Evolutionary conservation across 2,329 filamentous ascomycete species (phyloP).

Genomic region (Ambrosiella xylebori): DNA sequence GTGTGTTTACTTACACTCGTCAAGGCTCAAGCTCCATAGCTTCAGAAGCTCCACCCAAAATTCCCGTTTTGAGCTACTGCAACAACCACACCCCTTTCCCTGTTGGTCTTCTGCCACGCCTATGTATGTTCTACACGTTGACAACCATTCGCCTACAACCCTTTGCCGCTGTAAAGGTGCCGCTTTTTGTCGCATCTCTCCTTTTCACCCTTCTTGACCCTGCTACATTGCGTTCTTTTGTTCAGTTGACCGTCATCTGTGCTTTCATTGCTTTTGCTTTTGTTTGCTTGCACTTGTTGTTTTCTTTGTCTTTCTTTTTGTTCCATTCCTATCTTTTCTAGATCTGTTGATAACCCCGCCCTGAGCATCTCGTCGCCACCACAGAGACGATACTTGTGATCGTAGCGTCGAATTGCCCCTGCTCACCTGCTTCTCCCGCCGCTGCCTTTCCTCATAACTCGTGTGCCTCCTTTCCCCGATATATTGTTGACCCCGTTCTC

Average conservation of each 20-base stretch:
- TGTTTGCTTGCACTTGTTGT: slow-evolving; percentile 14
- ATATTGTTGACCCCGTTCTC: no score
- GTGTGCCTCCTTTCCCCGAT: not conserved
- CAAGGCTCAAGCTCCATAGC: not conserved
- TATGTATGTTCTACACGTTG: slow-evolving; percentile 2
- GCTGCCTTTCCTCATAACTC: not conserved
- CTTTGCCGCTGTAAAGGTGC: not conserved
- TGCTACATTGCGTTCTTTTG: not conserved
- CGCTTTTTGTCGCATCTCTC: slow-evolving; percentile 4
- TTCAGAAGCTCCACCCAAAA: slow-evolving; percentile 1
- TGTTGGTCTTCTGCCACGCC: not conserved
- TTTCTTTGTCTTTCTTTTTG: slow-evolving; percentile 9
- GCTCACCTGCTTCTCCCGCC: not conserved
- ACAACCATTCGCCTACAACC: not conserved
- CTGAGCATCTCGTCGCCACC: not conserved
- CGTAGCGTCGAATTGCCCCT: not conserved
- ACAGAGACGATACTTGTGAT: slow-evolving; percentile 1
- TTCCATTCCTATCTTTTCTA: slow-evolving; percentile 11
- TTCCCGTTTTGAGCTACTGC: slow-evolving; percentile 3
- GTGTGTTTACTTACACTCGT: not conserved
- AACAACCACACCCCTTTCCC: slow-evolving; percentile 2
- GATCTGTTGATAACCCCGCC: slow-evolving; percentile 10
- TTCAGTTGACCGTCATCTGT: slow-evolving; percentile 1
- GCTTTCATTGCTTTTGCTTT: slow-evolving; percentile 15
- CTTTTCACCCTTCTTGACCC: slow-evolving; percentile 1